Evolutionary conservation across 169 alveolate species (phyloP).

Genomic region (Plasmodium gonderi): DNA sequence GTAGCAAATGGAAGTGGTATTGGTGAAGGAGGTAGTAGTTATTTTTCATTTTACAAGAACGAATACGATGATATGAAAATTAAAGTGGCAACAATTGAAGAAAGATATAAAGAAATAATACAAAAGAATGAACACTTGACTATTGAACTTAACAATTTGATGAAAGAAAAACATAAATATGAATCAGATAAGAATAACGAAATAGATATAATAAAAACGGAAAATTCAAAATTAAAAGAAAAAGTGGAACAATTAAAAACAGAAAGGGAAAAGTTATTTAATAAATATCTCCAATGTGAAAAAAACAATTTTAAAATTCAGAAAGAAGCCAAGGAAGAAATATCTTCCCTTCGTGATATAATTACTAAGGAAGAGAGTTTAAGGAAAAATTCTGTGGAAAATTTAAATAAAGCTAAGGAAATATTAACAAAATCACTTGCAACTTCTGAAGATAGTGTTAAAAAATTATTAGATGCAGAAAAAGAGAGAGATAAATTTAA

Average conservation of each 20-base stretch:
- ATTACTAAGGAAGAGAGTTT: neutral
- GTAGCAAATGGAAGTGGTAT: neutral
- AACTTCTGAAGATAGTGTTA: conserved; percentile 27
- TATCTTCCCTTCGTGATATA: neutral
- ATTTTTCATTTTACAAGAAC: conserved; percentile 13
- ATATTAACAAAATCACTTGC: conserved; percentile 7
- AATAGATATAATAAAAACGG: conserved; percentile 3
- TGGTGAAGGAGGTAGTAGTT: neutral
- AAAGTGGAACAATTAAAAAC: neutral
- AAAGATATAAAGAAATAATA: conserved; percentile 7
- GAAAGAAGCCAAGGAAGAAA: neutral
- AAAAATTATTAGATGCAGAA: neutral
- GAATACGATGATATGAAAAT: conserved; percentile 44
- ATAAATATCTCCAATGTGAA: conserved; percentile 3
- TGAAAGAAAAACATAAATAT: conserved; percentile 7
- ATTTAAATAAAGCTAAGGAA: conserved; percentile 36
- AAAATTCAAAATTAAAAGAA: neutral
- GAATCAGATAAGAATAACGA: conserved; percentile 5
- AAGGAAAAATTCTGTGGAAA: conserved; percentile 13
- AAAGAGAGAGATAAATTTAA: conserved; percentile 8
- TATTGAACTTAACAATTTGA: neutral
- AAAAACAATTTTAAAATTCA: neutral
- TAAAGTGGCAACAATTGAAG: conserved; percentile 27
- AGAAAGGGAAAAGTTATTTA: neutral
- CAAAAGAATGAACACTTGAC: conserved; percentile 22